Evolutionary conservation across 1,284 basidiomycete species (phyloP).

Genomic region (Papiliotrema terrestris): DNA sequence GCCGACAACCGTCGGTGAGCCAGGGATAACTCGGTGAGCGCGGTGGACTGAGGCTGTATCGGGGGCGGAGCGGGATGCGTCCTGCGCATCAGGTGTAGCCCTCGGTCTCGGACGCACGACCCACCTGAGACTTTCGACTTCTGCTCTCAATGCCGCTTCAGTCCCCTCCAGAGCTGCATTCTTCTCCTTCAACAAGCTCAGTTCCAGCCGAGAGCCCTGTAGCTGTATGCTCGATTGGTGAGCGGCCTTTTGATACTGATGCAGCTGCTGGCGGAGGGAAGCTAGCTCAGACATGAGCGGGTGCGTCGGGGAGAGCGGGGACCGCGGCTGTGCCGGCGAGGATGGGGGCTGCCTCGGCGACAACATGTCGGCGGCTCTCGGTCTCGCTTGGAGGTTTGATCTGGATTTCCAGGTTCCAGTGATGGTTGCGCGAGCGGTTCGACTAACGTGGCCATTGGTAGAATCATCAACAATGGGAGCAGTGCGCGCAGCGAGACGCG

Average conservation of each 20-base stretch:
- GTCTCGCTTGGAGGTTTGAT: too few species aligned
- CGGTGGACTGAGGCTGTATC: constrained; percentile 29
- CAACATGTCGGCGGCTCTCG: too few species aligned
- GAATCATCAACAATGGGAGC: too few species aligned
- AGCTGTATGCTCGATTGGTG: constrained; percentile 47
- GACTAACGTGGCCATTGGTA: too few species aligned
- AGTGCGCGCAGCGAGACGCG: too few species aligned
- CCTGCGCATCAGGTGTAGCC: constrained; percentile 7
- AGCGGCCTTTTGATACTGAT: constrained; percentile 56
- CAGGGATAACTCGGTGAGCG: constrained; percentile 45
- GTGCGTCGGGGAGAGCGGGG: constrained; percentile 47
- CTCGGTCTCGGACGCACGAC: neutral
- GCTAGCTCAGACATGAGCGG: constrained; percentile 63
- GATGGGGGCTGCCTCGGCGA: neutral
- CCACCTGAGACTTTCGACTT: constrained; percentile 39
- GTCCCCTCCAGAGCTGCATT: constrained; percentile 41
- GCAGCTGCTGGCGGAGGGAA: constrained; percentile 61
- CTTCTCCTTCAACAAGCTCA: constrained; percentile 38
- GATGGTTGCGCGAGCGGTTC: too few species aligned
- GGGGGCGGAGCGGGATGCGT: constrained; percentile 30
- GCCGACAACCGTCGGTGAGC: constrained; percentile 47
- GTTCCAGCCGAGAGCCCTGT: constrained; percentile 46
- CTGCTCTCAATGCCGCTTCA: constrained; percentile 35
- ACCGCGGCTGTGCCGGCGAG: neutral
- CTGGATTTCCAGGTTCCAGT: too few species aligned